A percentile compares a stretch with the other conserved stretches of the same genome.
Evolutionary conservation across 2,329 filamentous ascomycete species (phyloP).

Genomic region (Botrytis medusae): DNA sequence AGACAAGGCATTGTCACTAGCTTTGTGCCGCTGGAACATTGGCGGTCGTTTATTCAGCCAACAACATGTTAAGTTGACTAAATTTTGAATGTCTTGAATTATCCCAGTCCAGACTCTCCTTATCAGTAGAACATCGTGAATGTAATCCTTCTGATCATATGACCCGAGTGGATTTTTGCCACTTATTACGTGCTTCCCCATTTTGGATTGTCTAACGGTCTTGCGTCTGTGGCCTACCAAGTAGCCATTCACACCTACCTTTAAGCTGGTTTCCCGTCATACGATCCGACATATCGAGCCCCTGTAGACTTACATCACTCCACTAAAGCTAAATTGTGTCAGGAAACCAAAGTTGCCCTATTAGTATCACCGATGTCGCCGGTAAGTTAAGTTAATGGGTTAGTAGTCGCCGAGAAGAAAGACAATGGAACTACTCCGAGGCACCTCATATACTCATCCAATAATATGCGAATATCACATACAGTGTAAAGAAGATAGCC

Average conservation of each 20-base stretch:
- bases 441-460: background rate
- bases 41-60: background rate
- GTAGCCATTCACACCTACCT: background rate
- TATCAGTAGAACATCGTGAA: background rate
- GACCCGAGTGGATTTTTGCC: slow-evolving; percentile 7
- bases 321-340: background rate
- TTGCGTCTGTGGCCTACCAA: background rate
- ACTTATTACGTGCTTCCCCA: slow-evolving; percentile 3
- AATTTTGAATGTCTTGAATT: background rate
- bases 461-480: background rate
- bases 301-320: background rate
- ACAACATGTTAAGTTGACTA: no score
- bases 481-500: background rate
- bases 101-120: background rate
- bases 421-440: background rate
- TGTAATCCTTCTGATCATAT: background rate
- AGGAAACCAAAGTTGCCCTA: no score
- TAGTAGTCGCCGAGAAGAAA: background rate
- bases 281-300: background rate
- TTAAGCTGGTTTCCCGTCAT: background rate
- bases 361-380: background rate
- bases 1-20: background rate
- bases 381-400: background rate
- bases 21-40: background rate
- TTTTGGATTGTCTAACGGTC: background rate